A percentile compares a stretch with the other conserved stretches of the same genome.
Evolutionary conservation across 2,329 filamentous ascomycete genomes (phyloP).

Genomic region (Calonectria crousiana): DNA sequence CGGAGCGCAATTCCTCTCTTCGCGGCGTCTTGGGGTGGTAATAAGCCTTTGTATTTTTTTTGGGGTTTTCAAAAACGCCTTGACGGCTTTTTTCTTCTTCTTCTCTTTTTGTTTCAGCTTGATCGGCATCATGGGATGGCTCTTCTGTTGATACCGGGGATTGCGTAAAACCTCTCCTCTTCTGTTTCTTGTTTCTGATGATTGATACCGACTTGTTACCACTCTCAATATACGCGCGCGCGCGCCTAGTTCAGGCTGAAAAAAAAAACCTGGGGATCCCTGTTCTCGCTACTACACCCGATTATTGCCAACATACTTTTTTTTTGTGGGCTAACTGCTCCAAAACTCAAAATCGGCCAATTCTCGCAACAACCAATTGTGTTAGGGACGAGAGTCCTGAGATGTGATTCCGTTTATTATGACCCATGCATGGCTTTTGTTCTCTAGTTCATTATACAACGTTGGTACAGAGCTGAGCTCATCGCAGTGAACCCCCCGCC

Average conservation of each 20-base stretch:
- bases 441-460: slow-evolving; percentile 40
- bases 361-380: background rate
- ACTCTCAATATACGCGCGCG: slow-evolving; percentile 36
- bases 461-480: slow-evolving; percentile 41
- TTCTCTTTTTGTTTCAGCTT: background rate
- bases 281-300: background rate
- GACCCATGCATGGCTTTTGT: slow-evolving; percentile 32
- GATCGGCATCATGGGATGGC: background rate
- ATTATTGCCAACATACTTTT: background rate
- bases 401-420: slow-evolving; percentile 45
- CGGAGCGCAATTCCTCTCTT: slow-evolving; percentile 9
- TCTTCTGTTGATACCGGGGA: slow-evolving; percentile 27
- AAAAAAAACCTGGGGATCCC: background rate
- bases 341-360: background rate
- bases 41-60: background rate
- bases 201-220: slow-evolving; percentile 39
- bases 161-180: slow-evolving; percentile 27
- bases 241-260: background rate
- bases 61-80: background rate
- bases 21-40: slow-evolving; percentile 21
- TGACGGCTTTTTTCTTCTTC: background rate
- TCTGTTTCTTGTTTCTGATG: slow-evolving; percentile 9
- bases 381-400: slow-evolving; percentile 21
- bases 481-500: slow-evolving; percentile 23
- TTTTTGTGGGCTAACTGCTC: background rate